Percentiles rank a stretch among this genome's conserved stretches.
Conservation (phyloP, 805 yeast genomes). For the Wickerhamomyces rabaulensis region DNA sequence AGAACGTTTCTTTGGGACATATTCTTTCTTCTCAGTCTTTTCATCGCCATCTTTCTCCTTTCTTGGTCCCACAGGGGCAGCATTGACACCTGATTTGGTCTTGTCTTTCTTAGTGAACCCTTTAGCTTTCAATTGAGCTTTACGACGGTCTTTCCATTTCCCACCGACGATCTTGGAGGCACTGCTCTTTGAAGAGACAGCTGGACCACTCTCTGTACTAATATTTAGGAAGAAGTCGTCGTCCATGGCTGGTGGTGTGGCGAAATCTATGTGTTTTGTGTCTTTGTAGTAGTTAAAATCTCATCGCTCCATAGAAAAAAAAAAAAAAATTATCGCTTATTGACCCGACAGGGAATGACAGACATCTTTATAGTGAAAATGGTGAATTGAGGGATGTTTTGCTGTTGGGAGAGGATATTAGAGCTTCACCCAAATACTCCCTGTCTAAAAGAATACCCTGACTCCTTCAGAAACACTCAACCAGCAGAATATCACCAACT, state of each 20-base stretch:
- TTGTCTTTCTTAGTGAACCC: constrained; percentile 11
- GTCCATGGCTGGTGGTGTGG: constrained; percentile 30
- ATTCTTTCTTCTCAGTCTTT: constrained; percentile 4
- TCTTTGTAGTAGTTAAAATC: background rate
- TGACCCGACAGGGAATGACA: background rate
- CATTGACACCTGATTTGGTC: constrained; percentile 5
- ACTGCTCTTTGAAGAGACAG: constrained; percentile 10
- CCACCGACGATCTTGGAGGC: constrained; percentile 59
- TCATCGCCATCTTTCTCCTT: background rate
- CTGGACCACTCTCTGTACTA: constrained; percentile 35
- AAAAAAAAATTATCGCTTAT: background rate
- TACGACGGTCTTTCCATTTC: constrained; percentile 76
- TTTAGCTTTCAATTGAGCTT: constrained; percentile 23
- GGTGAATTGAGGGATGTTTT: too few relatives aligned
- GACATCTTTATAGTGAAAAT: too few relatives aligned
- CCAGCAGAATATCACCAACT: too few relatives aligned
- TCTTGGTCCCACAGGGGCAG: constrained; percentile 7
- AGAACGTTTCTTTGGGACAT: constrained; percentile 11
- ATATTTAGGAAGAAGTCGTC: constrained; percentile 78
- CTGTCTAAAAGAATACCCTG: too few relatives aligned
- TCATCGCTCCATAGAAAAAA: constrained; percentile 4
- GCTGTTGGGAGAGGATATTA: too few relatives aligned
- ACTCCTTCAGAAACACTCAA: too few relatives aligned
- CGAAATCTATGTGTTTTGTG: background rate
- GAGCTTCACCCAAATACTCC: too few relatives aligned